Percentiles rank a stretch among this genome's conserved stretches.
These are phyloP conservation scores for Tylopilus subfusipes DNA, from an alignment of 768 basidiomycete species.

Conservation along the genomic window DNA sequence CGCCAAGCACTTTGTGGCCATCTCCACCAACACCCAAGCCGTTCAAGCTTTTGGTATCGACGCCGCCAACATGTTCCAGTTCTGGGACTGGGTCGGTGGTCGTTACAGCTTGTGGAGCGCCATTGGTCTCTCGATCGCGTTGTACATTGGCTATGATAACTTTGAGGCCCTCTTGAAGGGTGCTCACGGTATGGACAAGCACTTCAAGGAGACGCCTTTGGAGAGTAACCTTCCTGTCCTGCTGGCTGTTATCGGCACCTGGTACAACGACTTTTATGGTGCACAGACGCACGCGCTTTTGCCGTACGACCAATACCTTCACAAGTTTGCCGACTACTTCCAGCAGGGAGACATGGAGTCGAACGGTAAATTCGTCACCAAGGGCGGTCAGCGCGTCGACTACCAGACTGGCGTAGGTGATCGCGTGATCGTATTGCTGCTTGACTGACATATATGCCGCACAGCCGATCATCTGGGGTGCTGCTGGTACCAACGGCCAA, in stretches of 20 bases:
- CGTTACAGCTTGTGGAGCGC: conserved; percentile 98
- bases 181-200: conserved; percentile 97
- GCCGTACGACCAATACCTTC: conserved; percentile 98
- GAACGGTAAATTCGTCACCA: conserved; percentile 96
- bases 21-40: conserved; percentile 93
- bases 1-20: conserved; percentile 98
- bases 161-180: conserved; percentile 87
- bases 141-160: conserved; percentile 92
- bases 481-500: conserved; percentile 96
- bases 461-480: conserved; percentile 98
- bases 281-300: conserved; percentile 93
- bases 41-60: conserved; percentile 93
- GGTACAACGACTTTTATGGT: conserved; percentile 99
- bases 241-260: conserved; percentile 85
- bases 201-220: conserved; percentile 85
- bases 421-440: not conserved
- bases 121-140: conserved; percentile 91
- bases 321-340: conserved; percentile 99
- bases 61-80: conserved; percentile 94
- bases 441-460: not conserved
- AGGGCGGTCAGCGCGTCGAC: conserved; percentile 85
- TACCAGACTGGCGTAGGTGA: conserved; percentile 91
- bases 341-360: conserved; percentile 99
- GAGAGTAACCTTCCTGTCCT: conserved; percentile 92
- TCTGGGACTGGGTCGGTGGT: conserved; percentile 99